These are phyloP conservation scores for Tolypocladium inflatum DNA, from an alignment of 2,329 filamentous ascomycete species.

Conservation along the genomic window DNA sequence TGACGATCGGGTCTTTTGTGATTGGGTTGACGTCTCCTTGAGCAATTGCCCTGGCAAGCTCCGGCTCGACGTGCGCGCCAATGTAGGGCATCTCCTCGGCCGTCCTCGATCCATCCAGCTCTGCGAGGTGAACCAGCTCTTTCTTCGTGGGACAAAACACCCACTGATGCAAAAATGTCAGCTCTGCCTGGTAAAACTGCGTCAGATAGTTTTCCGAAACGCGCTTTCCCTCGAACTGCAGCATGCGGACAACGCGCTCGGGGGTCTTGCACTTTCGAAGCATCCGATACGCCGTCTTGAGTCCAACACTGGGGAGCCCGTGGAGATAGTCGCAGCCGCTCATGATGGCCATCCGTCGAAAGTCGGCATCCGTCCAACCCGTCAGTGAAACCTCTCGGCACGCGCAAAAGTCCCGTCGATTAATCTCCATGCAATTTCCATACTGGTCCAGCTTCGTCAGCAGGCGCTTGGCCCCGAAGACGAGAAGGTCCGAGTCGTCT, in stretches of 20 bases:
- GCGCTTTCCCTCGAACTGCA: conserved; percentile 84
- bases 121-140: conserved; percentile 66
- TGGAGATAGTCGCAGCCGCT: conserved; percentile 95
- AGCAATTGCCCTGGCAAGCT: conserved; percentile 66
- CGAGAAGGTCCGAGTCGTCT: conserved; percentile 91
- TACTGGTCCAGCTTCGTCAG: conserved; percentile 92
- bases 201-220: conserved; percentile 76
- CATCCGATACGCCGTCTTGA: conserved; percentile 89
- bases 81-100: conserved; percentile 72
- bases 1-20: conserved; percentile 60
- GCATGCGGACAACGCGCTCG: conserved; percentile 69
- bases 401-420: conserved; percentile 77
- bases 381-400: conserved; percentile 82
- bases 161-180: conserved; percentile 89
- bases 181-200: conserved; percentile 75
- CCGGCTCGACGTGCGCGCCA: conserved; percentile 59
- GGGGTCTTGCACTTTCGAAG: conserved; percentile 83
- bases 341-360: conserved; percentile 90
- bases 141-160: conserved; percentile 75
- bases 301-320: conserved; percentile 72
- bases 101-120: conserved; percentile 52
- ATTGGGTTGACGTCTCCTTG: conserved; percentile 80
- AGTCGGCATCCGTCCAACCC: conserved; percentile 87
- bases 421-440: conserved; percentile 87
- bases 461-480: conserved; percentile 85